A percentile compares a stretch with the other conserved stretches of the same genome.
These are phyloP conservation scores for Dendryphion nanum DNA, from an alignment of 2,329 filamentous ascomycete genomes.

Conservation along the genomic window DNA sequence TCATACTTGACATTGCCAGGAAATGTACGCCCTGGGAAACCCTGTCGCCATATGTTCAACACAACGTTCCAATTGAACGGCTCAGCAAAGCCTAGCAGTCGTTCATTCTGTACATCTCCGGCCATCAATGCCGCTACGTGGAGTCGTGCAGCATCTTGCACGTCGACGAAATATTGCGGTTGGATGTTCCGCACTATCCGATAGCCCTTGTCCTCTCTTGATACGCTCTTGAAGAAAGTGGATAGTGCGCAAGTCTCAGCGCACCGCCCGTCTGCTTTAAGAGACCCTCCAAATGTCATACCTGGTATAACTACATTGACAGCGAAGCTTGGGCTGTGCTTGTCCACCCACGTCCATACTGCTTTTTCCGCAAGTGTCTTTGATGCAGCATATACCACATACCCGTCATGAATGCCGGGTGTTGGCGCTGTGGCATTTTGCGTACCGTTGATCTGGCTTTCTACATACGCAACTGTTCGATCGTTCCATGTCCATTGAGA, in stretches of 20 bases:
- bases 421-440: constrained; percentile 25
- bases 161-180: constrained; percentile 11
- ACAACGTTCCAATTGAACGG: constrained; percentile 47
- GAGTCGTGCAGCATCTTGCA: constrained; percentile 37
- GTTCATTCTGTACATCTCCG: constrained; percentile 44
- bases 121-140: constrained; percentile 51
- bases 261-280: no score
- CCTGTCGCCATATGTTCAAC: no score
- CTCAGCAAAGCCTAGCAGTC: constrained; percentile 52
- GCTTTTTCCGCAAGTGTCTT: constrained; percentile 50
- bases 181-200: no score
- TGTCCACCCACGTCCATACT: constrained; percentile 47
- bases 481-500: no score
- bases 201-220: no score
- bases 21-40: no score
- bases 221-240: no score
- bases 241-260: no score
- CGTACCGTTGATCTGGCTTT: no score
- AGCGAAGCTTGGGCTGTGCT: constrained; percentile 45
- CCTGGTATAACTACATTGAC: no score
- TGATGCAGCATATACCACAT: constrained; percentile 44
- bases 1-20: no score
- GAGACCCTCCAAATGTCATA: no score
- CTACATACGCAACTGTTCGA: constrained; percentile 32
- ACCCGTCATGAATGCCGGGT: constrained; percentile 12